A percentile compares a stretch with the other conserved stretches of the same genome.
Conservation (phyloP, 2,329 filamentous ascomycete genomes). For the Hymenoscyphus fructigenus region DNA sequence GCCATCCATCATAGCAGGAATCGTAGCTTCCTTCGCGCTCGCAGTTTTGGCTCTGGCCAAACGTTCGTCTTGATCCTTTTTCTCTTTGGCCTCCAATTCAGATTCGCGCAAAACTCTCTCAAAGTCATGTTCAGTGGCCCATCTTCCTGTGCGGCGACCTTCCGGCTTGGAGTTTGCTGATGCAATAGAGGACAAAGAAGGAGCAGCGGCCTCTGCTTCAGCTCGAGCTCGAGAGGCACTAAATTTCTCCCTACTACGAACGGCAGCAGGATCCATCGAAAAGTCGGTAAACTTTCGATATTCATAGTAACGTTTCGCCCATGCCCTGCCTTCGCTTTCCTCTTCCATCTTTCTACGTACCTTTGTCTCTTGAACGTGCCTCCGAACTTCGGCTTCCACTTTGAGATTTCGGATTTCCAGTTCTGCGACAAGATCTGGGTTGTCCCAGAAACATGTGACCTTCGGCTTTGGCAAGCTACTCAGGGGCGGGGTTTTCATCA, state of each 20-base stretch:
- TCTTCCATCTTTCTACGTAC: conserved; percentile 25
- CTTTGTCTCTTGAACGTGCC: conserved; percentile 19
- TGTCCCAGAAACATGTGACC: conserved; percentile 27
- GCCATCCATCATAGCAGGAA: conserved; percentile 67
- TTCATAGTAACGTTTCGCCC: conserved; percentile 29
- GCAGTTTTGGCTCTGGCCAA: conserved; percentile 69
- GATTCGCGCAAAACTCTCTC: conserved; percentile 72
- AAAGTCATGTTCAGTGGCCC: conserved; percentile 70
- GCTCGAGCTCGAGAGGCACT: conserved; percentile 28
- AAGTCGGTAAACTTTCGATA: conserved; percentile 35
- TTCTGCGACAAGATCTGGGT: conserved; percentile 28
- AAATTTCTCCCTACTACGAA: conserved; percentile 34
- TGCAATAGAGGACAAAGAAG: conserved; percentile 22
- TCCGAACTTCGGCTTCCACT: conserved; percentile 23
- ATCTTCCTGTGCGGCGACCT: conserved; percentile 52
- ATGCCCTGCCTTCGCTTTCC: conserved; percentile 28
- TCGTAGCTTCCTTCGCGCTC: conserved; percentile 72
- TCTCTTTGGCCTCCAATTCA: conserved; percentile 67
- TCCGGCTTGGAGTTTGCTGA: conserved; percentile 58
- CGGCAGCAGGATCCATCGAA: conserved; percentile 31
- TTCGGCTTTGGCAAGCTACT: conserved; percentile 29
- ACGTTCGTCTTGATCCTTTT: conserved; percentile 63
- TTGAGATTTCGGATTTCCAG: conserved; percentile 23
- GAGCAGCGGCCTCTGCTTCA: conserved; percentile 30
- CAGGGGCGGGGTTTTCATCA: conserved; percentile 35